Evolutionary conservation across 1,139 yeast genomes (phyloP).

Genomic region (Sugiyamaella neomexicana): DNA sequence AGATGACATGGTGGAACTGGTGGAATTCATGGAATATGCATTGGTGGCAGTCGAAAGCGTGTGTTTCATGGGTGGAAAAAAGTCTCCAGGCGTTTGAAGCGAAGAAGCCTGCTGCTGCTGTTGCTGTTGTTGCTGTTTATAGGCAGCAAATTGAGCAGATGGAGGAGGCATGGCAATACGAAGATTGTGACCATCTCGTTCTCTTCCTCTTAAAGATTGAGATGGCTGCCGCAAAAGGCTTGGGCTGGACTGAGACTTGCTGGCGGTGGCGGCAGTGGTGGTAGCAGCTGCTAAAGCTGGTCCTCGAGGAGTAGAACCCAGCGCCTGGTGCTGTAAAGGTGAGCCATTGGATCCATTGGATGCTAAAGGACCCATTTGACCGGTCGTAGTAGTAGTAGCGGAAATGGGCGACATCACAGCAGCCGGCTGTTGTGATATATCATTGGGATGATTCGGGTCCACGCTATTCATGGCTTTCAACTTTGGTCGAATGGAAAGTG

Average conservation of each 20-base stretch:
- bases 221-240: conserved; percentile 11
- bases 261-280: neutral
- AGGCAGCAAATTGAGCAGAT: conserved; percentile 20
- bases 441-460: conserved; percentile 1
- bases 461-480: conserved; percentile 15
- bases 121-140: conserved; percentile 9
- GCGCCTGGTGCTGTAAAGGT: neutral
- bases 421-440: neutral
- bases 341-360: conserved; percentile 18
- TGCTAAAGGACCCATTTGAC: conserved; percentile 13
- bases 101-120: conserved; percentile 14
- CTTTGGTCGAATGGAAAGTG: conserved; percentile 14
- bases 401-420: neutral
- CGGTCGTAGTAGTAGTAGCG: conserved; percentile 9
- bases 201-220: conserved; percentile 15
- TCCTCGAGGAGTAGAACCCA: neutral
- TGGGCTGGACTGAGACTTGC: conserved; percentile 2
- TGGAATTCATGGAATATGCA: conserved; percentile 11
- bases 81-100: neutral
- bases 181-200: conserved; percentile 22
- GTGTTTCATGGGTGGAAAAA: conserved; percentile 4
- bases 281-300: too few relatives aligned
- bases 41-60: neutral
- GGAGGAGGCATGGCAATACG: conserved; percentile 37
- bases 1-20: neutral